Evolutionary conservation across 2,329 filamentous ascomycete species (phyloP).

Genomic region (Calonectria hongkongensis): DNA sequence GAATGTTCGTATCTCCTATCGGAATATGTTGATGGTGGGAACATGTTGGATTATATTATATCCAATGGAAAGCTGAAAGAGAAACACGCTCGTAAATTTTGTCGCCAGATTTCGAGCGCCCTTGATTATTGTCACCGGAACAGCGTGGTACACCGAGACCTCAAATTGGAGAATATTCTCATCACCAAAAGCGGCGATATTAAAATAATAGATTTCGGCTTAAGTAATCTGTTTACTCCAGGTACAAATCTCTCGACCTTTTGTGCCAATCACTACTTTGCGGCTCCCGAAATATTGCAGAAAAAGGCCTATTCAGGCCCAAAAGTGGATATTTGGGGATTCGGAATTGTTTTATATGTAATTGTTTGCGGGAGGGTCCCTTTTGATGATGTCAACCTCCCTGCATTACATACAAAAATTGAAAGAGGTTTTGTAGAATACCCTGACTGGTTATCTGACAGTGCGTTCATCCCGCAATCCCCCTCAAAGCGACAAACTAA

Average conservation of each 20-base stretch:
- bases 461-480: slow-evolving; percentile 69
- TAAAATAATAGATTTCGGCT: slow-evolving; percentile 98
- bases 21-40: slow-evolving; percentile 98
- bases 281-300: slow-evolving; percentile 93
- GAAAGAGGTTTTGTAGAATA: slow-evolving; percentile 98
- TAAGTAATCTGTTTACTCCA: slow-evolving; percentile 96
- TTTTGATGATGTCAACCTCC: slow-evolving; percentile 99
- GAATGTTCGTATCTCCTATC: slow-evolving; percentile 99
- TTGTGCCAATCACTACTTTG: slow-evolving; percentile 97
- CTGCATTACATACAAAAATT: slow-evolving; percentile 97
- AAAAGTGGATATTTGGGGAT: slow-evolving; percentile 98
- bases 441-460: slow-evolving; percentile 91
- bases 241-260: slow-evolving; percentile 93
- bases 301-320: slow-evolving; percentile 95
- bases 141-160: slow-evolving; percentile 96
- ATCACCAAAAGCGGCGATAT: slow-evolving; percentile 99
- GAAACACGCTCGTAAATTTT: slow-evolving; percentile 98
- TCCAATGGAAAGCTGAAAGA: slow-evolving; percentile 98
- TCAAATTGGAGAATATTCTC: slow-evolving; percentile 99
- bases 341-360: slow-evolving; percentile 98
- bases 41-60: slow-evolving; percentile 99
- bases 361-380: slow-evolving; percentile 97
- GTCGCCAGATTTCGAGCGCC: slow-evolving; percentile 95
- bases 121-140: slow-evolving; percentile 98
- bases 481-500: slow-evolving; percentile 58